A percentile compares a stretch with the other conserved stretches of the same genome.
phyloP scores from a whole-genome alignment of 441 rosid genomes.

The Metrosideros polymorpha region DNA sequence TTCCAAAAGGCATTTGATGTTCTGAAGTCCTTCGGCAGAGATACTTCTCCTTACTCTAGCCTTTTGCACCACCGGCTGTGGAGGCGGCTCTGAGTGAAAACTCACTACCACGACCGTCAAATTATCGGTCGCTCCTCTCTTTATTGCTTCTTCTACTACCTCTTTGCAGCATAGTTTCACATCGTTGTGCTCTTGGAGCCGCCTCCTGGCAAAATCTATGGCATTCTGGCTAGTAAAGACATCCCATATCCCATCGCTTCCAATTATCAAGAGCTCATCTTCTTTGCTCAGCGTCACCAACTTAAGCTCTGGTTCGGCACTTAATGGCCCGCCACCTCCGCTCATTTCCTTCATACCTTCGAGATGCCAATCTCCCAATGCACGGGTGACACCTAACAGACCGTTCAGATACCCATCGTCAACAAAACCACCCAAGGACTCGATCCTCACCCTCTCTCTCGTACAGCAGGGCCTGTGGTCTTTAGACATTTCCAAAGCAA shows the following conservation, averaged over 20 bases:
- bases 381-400: conserved; percentile 44
- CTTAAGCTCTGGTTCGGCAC: conserved; percentile 63
- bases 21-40: conserved; percentile 48
- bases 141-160: conserved; percentile 51
- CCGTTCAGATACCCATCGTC: conserved; percentile 57
- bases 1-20: conserved; percentile 27
- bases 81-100: conserved; percentile 53
- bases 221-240: conserved; percentile 56
- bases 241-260: conserved; percentile 69
- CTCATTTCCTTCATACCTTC: conserved; percentile 49
- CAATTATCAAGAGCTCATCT: conserved; percentile 57
- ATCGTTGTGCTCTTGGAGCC: conserved; percentile 56
- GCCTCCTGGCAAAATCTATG: conserved; percentile 39
- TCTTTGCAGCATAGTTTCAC: conserved; percentile 46
- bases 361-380: conserved; percentile 66
- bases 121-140: conserved; percentile 40
- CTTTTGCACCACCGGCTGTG: conserved; percentile 20
- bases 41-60: conserved; percentile 39
- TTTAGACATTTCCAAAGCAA: conserved; percentile 45
- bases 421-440: conserved; percentile 48
- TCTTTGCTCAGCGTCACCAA: conserved; percentile 33
- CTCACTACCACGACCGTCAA: conserved; percentile 54
- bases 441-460: conserved; percentile 32
- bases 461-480: conserved; percentile 55
- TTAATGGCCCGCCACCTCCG: conserved; percentile 36